Evolutionary conservation across 2,329 filamentous ascomycete genomes (phyloP), one percentile per base, ranked within the genome.

Genomic region (Colletotrichum somersetense): DNA sequence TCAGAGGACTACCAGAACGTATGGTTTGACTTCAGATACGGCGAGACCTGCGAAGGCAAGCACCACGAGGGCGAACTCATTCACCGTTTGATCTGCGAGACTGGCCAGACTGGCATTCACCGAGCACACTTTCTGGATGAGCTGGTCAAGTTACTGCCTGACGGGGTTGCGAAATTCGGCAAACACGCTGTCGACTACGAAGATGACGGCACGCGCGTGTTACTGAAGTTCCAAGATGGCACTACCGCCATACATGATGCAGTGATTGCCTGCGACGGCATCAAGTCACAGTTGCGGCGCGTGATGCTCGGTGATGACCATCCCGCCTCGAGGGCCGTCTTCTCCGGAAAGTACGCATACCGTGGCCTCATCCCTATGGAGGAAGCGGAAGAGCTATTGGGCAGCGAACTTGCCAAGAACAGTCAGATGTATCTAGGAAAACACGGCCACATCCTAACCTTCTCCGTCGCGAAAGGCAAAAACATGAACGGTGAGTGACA

Each of bases 261-360:
- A 0, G 66, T 91, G 0, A 81, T 92, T 80, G 74, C 88, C 2
- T 90, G 88, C 75, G 89, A 91, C 77, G 89, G 89, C 0, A 89
- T 91, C 75, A 90, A 91, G 6, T 20, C 70, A 79, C 78, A 66
- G 80, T 79, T 8, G 79, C 81, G 90, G 23, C 78, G 85, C 42
- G 77, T 89, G 2, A 78, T 92, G 12, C 80, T 91, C 0, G 87
- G 85, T 1, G 75, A 81, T 48, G 71, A 77, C 74, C 81, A 58
- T 77, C 83, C 65, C 76, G 84, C 35, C 61, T 82, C 64, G 76
- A 85, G 1, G 75, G 82, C 80, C 0, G 72, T 76, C 0, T 91
- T 88, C 72, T 85, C 85, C 0, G 84, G 87, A 26, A 89, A 89
- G 75, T 89, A 89, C 76, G 89, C 87, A 0, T 92, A 91, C 74